Base-by-base conservation (phyloP, 352 stramenopile genomes). In the Aphanomyces invadans region DNA sequence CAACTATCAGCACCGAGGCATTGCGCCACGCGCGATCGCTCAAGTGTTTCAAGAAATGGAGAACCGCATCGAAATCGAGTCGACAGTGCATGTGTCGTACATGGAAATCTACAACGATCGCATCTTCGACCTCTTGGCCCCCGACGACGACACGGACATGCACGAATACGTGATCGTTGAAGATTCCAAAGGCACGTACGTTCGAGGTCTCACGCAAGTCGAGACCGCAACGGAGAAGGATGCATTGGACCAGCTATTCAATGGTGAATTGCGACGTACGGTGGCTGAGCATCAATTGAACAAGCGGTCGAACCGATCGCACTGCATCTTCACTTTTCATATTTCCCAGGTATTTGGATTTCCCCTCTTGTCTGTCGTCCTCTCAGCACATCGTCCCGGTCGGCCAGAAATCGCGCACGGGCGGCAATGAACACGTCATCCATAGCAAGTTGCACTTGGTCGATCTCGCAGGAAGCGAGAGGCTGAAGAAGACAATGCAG, bases 91-190 rank as follows among this genome's bases (percentile, higher is more conserved):
- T 25, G 87, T 89, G 53, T 97, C 89, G 53, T 98, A 98, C 79
- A 92, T 98, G 81, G 93, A 98, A 76, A 98, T 98, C 69, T 98
- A 98, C 72, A 98, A 98, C 73, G 93, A 98, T 61, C 84, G 83
- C 29, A 97, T 98, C 60, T 97, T 92, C 73, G 92, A 98, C 70
- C 70, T 98, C 5, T 76, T 98, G 2, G 74, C 76, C 38, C 33
- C 61, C 55, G 63, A 67, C 39, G 39, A 70, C 17, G 69, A 68
- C 2, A 19, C 25, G 2, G 54, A 72, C 31, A 66, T 70, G 15
- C 73, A 71, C 31, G 86, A 97, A 10, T 78, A 91, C 12, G 80
- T 89, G n/a, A 84, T 96, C 5, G 86, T 88, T 25, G 88, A 97
- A 51, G 88, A 97, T 36, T 65, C 79, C 0, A 66, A 71, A 19